Evolutionary conservation across 768 basidiomycete species (phyloP), one percentile per base, ranked within the genome.

Genomic region (Suillus subalutaceus): DNA sequence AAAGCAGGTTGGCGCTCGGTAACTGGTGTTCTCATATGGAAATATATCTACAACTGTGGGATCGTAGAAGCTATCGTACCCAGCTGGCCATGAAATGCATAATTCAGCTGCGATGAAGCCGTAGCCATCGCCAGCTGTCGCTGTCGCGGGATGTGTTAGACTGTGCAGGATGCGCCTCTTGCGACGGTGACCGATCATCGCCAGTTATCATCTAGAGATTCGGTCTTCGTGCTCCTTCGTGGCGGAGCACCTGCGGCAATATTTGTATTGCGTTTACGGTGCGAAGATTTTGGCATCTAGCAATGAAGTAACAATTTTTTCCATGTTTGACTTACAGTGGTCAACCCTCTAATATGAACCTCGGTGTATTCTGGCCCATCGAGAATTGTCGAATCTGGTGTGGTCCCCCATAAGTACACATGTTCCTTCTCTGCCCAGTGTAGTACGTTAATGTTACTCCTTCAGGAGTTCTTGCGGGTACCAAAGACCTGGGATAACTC

Each of bases 401-500:
- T 52, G 50, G 13, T 52, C 23, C n/a, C 48, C 6, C 23, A 23
- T 23, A 23, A 13, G 23, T 4, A 15, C 18, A 3, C 44, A 48
- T 8, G 18, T 35, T 12, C 4, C 18, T 55, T 32, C 53, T 32
- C 30, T 32, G 30, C 10, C 18, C 32, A 32, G 32, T 55, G 32
- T 26, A 16, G 26, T 53, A 16, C 15, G 26, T 32, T 32, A 32
- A 35, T 20, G 18, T 20, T 20, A 32, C 20, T 56, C 7, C 32
- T 32, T 55, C 18, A 9, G 16, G 30, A 30, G 30, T 32, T 35
- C 32, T 35, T 2, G 32, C 20, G 4, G 0, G 35, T 55, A 10
- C 86, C 85, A 67, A 87, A 86, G 38, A 68, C 37, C 70, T 86
- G 81, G 79, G 86, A 85, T 4, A 86, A 75, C 56, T 85, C 74